These are phyloP conservation scores for Pezicula radicicola DNA, from an alignment of 2,329 filamentous ascomycete genomes.

Conservation along the genomic window DNA sequence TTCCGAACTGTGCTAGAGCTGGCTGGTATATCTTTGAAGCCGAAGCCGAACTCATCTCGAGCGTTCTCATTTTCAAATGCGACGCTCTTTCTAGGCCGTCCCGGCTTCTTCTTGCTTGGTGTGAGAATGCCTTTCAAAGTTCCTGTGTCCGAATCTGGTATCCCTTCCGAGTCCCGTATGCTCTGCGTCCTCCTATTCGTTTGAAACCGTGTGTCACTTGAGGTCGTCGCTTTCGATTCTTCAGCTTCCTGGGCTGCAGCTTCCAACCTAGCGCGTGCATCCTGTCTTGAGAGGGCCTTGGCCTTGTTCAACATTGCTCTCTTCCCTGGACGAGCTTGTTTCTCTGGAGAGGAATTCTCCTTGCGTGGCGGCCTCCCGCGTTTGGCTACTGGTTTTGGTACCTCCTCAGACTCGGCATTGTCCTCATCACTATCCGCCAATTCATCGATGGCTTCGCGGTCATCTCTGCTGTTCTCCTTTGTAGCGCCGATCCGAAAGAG, in stretches of 20 bases:
- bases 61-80: slow-evolving; percentile 38
- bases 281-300: not conserved
- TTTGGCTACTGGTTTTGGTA: not conserved
- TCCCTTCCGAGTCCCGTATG: not conserved
- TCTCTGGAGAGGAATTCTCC: not conserved
- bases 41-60: slow-evolving; percentile 34
- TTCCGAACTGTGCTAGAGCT: slow-evolving; percentile 8
- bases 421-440: slow-evolving; percentile 1
- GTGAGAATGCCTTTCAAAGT: slow-evolving; percentile 52
- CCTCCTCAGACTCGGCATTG: not conserved
- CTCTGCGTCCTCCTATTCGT: not conserved
- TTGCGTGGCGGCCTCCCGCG: not conserved
- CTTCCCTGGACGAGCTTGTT: not conserved
- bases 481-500: not conserved
- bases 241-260: not conserved
- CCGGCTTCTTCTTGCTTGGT: slow-evolving; percentile 41
- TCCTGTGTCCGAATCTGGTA: not conserved
- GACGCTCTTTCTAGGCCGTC: slow-evolving; percentile 47
- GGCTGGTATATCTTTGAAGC: slow-evolving; percentile 46
- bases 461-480: slow-evolving; percentile 13
- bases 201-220: not conserved
- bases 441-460: slow-evolving; percentile 13
- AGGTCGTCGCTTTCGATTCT: not conserved
- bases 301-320: slow-evolving; percentile 1
- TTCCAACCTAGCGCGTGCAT: not conserved